phyloP scores from a whole-genome alignment of 257 asterid genomes.

The Solanum sitiens region DNA sequence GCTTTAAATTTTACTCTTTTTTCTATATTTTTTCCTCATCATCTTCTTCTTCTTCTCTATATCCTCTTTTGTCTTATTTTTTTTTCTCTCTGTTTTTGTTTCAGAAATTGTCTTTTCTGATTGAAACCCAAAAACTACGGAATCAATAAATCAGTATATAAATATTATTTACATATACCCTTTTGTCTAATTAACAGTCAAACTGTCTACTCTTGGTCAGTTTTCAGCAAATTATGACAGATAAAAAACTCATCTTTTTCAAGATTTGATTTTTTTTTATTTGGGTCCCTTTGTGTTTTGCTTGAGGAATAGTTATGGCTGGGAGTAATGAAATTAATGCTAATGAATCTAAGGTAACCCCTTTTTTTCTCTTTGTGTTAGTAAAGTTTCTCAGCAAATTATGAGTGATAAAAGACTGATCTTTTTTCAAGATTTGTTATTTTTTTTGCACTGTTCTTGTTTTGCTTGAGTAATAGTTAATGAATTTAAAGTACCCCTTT shows the following conservation, averaged over 20 bases:
- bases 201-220: neutral
- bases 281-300: neutral
- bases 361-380: neutral
- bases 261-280: constrained; percentile 6
- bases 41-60: neutral
- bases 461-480: neutral
- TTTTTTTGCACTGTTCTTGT: neutral
- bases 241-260: constrained; percentile 6
- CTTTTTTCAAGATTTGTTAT: constrained; percentile 8
- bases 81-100: constrained; percentile 2
- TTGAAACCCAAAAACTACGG: neutral
- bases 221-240: constrained; percentile 12
- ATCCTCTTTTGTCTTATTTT: neutral
- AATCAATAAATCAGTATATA: neutral
- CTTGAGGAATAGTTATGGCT: constrained; percentile 19
- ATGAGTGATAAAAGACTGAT: constrained; percentile 14
- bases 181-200: neutral
- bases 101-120: constrained; percentile 19
- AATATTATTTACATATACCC: neutral
- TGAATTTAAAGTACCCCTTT: constrained; percentile 32
- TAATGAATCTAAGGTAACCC: constrained; percentile 43
- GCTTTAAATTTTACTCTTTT: neutral
- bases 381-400: neutral
- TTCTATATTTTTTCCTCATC: neutral
- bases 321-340: constrained; percentile 39